Percentiles rank a stretch among this genome's conserved stretches.
Evolutionary conservation across 169 alveolate species (phyloP).

Genomic region (Ichthyophthirius multifiliis): DNA sequence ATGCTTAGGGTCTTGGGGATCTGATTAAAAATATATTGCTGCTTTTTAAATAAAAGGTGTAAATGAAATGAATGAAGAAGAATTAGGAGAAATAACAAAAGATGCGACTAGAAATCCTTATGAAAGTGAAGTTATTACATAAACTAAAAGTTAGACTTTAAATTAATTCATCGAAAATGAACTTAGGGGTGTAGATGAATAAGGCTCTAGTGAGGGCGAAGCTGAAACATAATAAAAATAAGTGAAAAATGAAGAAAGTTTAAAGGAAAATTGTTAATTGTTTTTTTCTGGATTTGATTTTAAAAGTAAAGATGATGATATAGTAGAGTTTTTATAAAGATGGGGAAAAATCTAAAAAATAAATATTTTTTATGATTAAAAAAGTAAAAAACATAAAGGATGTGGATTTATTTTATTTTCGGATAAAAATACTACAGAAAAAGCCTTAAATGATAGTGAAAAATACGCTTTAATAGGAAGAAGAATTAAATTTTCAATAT

Average conservation of each 20-base stretch:
- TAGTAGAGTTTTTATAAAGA: background rate
- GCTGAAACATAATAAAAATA: background rate
- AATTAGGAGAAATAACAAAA: background rate
- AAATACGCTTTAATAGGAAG: background rate
- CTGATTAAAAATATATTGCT: background rate
- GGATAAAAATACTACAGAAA: background rate
- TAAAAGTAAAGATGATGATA: slow-evolving; percentile 1
- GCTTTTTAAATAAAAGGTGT: background rate
- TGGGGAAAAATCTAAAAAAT: slow-evolving; percentile 8
- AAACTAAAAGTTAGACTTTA: background rate
- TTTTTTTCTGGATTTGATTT: background rate
- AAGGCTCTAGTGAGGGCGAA: background rate
- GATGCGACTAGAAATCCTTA: slow-evolving; percentile 9
- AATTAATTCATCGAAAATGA: background rate
- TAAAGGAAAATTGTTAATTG: background rate
- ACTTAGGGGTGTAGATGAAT: background rate
- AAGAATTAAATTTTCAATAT: background rate
- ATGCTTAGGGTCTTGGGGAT: background rate
- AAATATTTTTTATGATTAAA: slow-evolving; percentile 1
- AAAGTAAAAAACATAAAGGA: slow-evolving; percentile 9
- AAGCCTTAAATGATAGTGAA: slow-evolving; percentile 7
- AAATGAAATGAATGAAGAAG: background rate
- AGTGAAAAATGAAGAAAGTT: background rate
- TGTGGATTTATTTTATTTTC: slow-evolving; percentile 5
- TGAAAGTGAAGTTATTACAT: background rate